These are phyloP conservation scores for Eustoma russellianum DNA, from an alignment of 257 asterid species.

Conservation along the genomic window DNA sequence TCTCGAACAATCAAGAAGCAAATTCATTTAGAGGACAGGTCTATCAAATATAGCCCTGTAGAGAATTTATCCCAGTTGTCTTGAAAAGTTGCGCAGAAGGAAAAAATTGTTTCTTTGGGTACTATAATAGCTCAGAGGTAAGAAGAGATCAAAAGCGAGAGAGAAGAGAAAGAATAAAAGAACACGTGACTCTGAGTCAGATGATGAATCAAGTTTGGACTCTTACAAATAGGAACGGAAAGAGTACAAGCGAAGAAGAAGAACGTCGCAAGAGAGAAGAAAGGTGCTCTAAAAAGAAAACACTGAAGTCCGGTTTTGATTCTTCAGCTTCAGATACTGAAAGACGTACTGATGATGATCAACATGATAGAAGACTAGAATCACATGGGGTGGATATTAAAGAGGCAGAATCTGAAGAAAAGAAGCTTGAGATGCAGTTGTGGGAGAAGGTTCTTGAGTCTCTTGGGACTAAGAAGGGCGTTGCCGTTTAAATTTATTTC, in stretches of 20 bases:
- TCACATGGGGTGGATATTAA: conserved; percentile 23
- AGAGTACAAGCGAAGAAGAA: conserved; percentile 70
- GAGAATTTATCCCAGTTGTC: conserved; percentile 28
- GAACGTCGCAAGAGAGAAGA: conserved; percentile 58
- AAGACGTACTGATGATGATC: conserved; percentile 44
- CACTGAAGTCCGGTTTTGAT: conserved; percentile 44
- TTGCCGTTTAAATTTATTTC: conserved; percentile 36
- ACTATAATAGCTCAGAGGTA: conserved; percentile 45
- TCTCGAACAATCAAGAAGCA: conserved; percentile 27
- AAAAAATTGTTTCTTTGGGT: conserved; percentile 31
- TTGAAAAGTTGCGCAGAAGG: conserved; percentile 33
- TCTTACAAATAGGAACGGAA: conserved; percentile 59
- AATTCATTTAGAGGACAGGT: conserved; percentile 22
- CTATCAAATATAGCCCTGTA: conserved; percentile 19
- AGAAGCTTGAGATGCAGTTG: conserved; percentile 85
- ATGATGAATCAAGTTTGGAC: conserved; percentile 63
- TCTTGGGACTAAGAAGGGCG: conserved; percentile 81
- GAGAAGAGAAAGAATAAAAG: conserved; percentile 65
- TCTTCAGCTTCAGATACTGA: conserved; percentile 49
- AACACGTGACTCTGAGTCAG: conserved; percentile 37
- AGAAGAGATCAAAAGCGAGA: conserved; percentile 28
- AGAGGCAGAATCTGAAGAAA: conserved; percentile 52
- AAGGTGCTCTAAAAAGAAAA: conserved; percentile 52
- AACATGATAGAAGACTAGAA: conserved; percentile 27
- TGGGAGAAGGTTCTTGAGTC: conserved; percentile 95